Evolutionary conservation across 257 asterid genomes (phyloP).

Genomic region (Parsonsia alboflavescens): DNA sequence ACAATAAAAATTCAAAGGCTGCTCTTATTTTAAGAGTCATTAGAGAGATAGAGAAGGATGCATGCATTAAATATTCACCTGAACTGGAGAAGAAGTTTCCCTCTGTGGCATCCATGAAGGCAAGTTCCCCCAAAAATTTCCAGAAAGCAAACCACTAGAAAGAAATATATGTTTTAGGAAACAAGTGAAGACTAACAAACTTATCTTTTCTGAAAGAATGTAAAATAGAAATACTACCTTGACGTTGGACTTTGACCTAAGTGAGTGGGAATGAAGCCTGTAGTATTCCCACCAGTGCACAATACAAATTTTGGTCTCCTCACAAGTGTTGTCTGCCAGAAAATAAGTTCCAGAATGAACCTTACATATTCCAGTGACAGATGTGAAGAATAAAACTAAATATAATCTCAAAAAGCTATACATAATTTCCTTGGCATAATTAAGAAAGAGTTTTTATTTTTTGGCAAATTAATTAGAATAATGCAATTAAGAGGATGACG

Average conservation of each 20-base stretch:
- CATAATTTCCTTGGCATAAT: not conserved
- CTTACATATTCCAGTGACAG: not conserved
- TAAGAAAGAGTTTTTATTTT: not conserved
- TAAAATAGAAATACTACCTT: constrained; percentile 33
- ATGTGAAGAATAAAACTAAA: not conserved
- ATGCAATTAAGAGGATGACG: not conserved
- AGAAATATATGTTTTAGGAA: constrained; percentile 5
- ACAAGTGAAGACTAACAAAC: constrained; percentile 1
- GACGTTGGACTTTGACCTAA: constrained; percentile 55
- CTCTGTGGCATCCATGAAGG: constrained; percentile 84
- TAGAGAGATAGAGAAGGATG: not conserved
- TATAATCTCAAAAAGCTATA: not conserved
- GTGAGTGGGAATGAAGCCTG: constrained; percentile 57
- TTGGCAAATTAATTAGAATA: not conserved
- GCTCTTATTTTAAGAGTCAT: not conserved
- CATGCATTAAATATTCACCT: not conserved
- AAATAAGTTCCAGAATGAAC: constrained; percentile 6
- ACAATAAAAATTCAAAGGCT: not conserved
- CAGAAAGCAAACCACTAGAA: constrained; percentile 62
- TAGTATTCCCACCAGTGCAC: constrained; percentile 39
- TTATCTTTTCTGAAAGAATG: not conserved
- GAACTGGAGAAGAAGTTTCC: constrained; percentile 32
- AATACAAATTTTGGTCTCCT: constrained; percentile 42
- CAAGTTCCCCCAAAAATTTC: constrained; percentile 54
- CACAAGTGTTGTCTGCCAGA: constrained; percentile 42